A percentile compares a stretch with the other conserved stretches of the same genome.
phyloP scores from a whole-genome alignment of 2,329 filamentous ascomycete species.

The Thelonectria discophora region DNA sequence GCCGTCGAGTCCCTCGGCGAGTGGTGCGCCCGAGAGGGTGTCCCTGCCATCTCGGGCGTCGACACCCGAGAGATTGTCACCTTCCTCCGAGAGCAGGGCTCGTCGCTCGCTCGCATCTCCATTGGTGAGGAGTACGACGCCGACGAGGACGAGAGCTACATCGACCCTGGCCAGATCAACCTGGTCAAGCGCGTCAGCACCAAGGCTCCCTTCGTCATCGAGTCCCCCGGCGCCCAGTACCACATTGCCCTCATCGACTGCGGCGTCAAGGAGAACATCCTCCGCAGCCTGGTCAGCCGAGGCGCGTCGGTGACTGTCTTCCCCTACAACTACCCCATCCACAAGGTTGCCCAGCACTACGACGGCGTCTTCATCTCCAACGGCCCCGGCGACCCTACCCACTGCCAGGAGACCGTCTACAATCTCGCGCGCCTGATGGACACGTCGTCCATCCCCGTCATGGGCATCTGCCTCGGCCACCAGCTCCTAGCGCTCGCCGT shows the following conservation, averaged over 20 bases:
- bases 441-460: slow-evolving; percentile 87
- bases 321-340: slow-evolving; percentile 96
- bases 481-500: slow-evolving; percentile 90
- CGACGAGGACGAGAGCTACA: slow-evolving; percentile 94
- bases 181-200: slow-evolving; percentile 95
- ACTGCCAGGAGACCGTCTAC: slow-evolving; percentile 94
- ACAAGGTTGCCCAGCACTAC: slow-evolving; percentile 97
- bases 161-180: slow-evolving; percentile 97
- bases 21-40: slow-evolving; percentile 96
- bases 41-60: slow-evolving; percentile 95
- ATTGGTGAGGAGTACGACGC: slow-evolving; percentile 98
- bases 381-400: slow-evolving; percentile 95
- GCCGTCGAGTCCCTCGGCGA: slow-evolving; percentile 91
- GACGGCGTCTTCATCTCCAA: slow-evolving; percentile 99
- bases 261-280: slow-evolving; percentile 99
- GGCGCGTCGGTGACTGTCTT: slow-evolving; percentile 94
- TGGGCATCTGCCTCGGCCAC: slow-evolving; percentile 97
- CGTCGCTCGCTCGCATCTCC: slow-evolving; percentile 91
- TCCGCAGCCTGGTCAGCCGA: slow-evolving; percentile 90
- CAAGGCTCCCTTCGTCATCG: slow-evolving; percentile 96
- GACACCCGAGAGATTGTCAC: slow-evolving; percentile 98
- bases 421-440: slow-evolving; percentile 92
- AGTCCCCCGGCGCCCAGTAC: slow-evolving; percentile 81
- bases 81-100: slow-evolving; percentile 93
- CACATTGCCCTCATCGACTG: slow-evolving; percentile 97